Percentiles rank a stretch among this genome's conserved stretches.
Conservation (phyloP, 805 yeast genomes). For the Hanseniaspora vineae region DNA sequence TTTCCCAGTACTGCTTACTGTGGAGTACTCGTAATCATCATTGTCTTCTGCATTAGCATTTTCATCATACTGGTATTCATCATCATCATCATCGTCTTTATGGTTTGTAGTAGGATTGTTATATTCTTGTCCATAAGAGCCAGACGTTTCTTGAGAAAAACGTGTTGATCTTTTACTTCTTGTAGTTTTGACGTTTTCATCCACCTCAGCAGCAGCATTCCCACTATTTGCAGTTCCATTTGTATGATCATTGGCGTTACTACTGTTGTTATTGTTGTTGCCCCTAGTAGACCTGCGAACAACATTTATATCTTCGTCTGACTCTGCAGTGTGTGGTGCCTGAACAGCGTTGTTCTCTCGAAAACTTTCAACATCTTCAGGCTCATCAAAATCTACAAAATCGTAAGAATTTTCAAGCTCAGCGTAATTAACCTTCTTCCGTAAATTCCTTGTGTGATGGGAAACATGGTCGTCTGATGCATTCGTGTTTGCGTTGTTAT, state of each 20-base stretch:
- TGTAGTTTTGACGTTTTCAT: neutral
- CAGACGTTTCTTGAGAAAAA: conserved; percentile 27
- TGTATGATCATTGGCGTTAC: neutral
- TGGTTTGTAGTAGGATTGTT: neutral
- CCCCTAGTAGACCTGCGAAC: neutral
- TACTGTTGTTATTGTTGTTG: neutral
- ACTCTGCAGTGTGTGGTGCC: conserved; percentile 1
- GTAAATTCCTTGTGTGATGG: conserved; percentile 22
- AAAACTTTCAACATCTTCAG: neutral
- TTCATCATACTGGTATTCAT: conserved; percentile 4
- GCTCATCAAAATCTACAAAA: conserved; percentile 6
- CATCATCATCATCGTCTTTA: conserved; percentile 4
- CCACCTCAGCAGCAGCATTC: conserved; percentile 4
- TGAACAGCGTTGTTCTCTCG: conserved; percentile 4
- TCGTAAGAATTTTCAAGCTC: conserved; percentile 24
- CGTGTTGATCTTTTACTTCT: conserved; percentile 35
- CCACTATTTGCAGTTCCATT: neutral
- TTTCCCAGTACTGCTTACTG: neutral
- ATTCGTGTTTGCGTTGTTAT: neutral
- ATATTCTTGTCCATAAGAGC: too few relatives aligned
- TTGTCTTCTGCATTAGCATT: conserved; percentile 6
- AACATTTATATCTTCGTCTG: conserved; percentile 2
- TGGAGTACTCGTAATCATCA: conserved; percentile 12
- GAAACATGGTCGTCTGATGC: conserved; percentile 17
- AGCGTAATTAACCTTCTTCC: conserved; percentile 24